Percentiles rank a stretch among this genome's conserved stretches.
Evolutionary conservation across 2,329 filamentous ascomycete genomes (phyloP).

Genomic region (Phaeosphaeria sp.): DNA sequence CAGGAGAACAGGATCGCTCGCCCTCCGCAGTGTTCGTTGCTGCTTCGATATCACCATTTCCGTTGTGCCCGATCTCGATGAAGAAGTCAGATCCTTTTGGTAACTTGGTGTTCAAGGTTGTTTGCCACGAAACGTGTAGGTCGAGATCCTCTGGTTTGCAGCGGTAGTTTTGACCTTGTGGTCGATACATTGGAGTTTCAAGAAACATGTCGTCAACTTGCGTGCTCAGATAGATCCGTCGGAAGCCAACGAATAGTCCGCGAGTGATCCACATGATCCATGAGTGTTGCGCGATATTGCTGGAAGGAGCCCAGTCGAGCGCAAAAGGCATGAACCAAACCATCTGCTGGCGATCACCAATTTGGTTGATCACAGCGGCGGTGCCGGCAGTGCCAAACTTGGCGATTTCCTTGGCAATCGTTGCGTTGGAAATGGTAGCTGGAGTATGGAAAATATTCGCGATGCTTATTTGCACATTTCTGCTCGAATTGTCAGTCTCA

Average conservation of each 20-base stretch:
- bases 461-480: constrained; percentile 39
- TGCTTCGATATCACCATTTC: constrained; percentile 47
- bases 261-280: constrained; percentile 69
- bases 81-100: constrained; percentile 45
- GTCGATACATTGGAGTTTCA: constrained; percentile 51
- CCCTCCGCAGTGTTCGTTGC: constrained; percentile 35
- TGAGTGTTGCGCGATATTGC: constrained; percentile 66
- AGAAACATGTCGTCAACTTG: constrained; percentile 71
- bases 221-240: constrained; percentile 61
- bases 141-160: constrained; percentile 46
- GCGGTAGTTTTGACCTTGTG: constrained; percentile 58
- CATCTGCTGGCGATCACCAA: constrained; percentile 66
- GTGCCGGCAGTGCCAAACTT: constrained; percentile 52
- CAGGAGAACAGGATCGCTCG: constrained; percentile 35
- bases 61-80: constrained; percentile 48
- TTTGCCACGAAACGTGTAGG: constrained; percentile 39
- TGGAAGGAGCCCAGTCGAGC: constrained; percentile 60
- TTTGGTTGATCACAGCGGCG: constrained; percentile 67
- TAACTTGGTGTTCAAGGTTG: constrained; percentile 38
- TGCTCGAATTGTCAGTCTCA: constrained; percentile 15
- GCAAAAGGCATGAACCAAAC: constrained; percentile 66
- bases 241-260: constrained; percentile 64
- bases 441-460: constrained; percentile 64
- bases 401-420: constrained; percentile 62
- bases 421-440: constrained; percentile 61